Percentiles rank a stretch among this genome's conserved stretches.
Evolutionary conservation across 1,139 yeast genomes (phyloP).

Genomic region (Sporopachydermia cereana): DNA sequence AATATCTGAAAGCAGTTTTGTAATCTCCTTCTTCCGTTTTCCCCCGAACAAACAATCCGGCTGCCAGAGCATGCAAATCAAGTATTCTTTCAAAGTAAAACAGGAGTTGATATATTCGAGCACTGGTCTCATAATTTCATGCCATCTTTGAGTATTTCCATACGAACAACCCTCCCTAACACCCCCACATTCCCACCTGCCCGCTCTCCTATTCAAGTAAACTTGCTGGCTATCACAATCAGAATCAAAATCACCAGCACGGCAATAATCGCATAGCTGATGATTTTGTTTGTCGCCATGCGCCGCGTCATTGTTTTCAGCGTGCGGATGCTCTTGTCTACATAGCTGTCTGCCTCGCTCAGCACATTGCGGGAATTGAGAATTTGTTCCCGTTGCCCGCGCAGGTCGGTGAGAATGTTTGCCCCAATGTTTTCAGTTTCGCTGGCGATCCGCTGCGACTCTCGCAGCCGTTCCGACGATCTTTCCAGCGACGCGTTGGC

Average conservation of each 20-base stretch:
- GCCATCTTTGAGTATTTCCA: background rate
- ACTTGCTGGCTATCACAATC: constrained; percentile 78
- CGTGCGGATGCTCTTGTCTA: constrained; percentile 81
- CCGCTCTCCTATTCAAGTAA: constrained; percentile 22
- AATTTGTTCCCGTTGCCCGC: constrained; percentile 91
- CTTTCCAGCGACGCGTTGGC: constrained; percentile 78
- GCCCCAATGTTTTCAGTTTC: constrained; percentile 93
- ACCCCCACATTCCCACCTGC: background rate
- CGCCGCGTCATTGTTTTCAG: constrained; percentile 87
- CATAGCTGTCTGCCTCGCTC: constrained; percentile 84
- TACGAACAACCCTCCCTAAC: background rate
- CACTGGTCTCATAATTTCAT: background rate
- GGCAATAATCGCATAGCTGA: constrained; percentile 91
- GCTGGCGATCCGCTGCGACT: constrained; percentile 80
- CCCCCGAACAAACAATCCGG: no score
- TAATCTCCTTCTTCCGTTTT: no score
- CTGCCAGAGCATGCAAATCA: no score
- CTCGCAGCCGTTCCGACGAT: constrained; percentile 71
- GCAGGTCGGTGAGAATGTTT: constrained; percentile 73
- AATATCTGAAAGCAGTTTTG: no score
- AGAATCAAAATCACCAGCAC: constrained; percentile 74
- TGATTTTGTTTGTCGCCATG: constrained; percentile 87
- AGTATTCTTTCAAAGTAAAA: no score
- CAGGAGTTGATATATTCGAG: no score
- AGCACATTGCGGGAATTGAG: constrained; percentile 68